Evolutionary conservation across 2,329 filamentous ascomycete genomes (phyloP).

Genomic region (Claviceps spartinae): DNA sequence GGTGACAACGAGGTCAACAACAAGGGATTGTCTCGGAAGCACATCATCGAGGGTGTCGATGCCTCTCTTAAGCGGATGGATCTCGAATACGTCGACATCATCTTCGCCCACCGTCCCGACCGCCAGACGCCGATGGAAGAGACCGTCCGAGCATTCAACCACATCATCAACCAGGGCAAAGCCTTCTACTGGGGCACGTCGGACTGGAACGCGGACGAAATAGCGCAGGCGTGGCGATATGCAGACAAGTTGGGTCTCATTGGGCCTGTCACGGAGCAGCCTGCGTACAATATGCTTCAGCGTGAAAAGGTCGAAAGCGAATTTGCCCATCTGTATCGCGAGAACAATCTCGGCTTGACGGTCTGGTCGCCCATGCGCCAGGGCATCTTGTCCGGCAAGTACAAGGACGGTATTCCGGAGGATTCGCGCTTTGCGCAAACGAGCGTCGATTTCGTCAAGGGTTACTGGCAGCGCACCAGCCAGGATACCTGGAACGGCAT

Average conservation of each 20-base stretch:
- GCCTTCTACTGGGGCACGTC: slow-evolving; percentile 60
- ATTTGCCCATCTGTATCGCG: slow-evolving; percentile 45
- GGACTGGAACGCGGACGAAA: slow-evolving; percentile 54
- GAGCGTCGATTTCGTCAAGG: slow-evolving; percentile 41
- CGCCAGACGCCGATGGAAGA: slow-evolving; percentile 57
- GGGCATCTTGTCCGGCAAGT: slow-evolving; percentile 53
- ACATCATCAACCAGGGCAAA: slow-evolving; percentile 53
- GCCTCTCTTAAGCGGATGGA: slow-evolving; percentile 42
- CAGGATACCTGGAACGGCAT: slow-evolving; percentile 40
- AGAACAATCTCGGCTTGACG: slow-evolving; percentile 47
- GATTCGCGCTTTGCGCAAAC: slow-evolving; percentile 44
- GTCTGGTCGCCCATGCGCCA: slow-evolving; percentile 44
- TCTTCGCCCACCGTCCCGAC: slow-evolving; percentile 58
- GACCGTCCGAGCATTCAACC: slow-evolving; percentile 56
- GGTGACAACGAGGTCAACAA: slow-evolving; percentile 53
- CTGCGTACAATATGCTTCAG: slow-evolving; percentile 49
- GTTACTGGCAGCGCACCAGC: slow-evolving; percentile 36
- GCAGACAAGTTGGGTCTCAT: slow-evolving; percentile 48
- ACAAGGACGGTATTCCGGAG: slow-evolving; percentile 47
- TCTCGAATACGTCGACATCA: slow-evolving; percentile 50
- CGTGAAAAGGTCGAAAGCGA: slow-evolving; percentile 51
- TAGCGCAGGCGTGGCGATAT: slow-evolving; percentile 46
- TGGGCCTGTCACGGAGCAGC: slow-evolving; percentile 53
- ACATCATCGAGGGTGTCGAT: slow-evolving; percentile 53
- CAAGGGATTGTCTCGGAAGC: slow-evolving; percentile 53